phyloP scores from a whole-genome alignment of 179 eudicot genomes.

The Silene noctiflora region DNA sequence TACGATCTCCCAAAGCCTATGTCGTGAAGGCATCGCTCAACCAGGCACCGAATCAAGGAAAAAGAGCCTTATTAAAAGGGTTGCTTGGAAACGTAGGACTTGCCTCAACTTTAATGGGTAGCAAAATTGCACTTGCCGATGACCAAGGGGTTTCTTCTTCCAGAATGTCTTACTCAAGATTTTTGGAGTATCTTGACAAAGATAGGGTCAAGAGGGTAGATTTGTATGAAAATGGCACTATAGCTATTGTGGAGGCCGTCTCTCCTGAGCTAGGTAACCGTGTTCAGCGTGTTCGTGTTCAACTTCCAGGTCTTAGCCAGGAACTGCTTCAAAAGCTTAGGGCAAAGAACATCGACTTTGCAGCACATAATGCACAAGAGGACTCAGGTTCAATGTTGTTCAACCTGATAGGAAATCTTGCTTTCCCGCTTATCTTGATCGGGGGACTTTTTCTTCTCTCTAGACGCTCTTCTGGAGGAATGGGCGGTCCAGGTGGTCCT shows the following conservation, averaged over 20 bases:
- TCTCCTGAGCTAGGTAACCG: slow-evolving; percentile 96
- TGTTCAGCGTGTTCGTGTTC: slow-evolving; percentile 87
- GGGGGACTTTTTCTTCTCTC: slow-evolving; percentile 95
- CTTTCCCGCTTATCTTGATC: slow-evolving; percentile 79
- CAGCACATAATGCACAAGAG: slow-evolving; percentile 97
- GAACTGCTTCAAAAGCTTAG: slow-evolving; percentile 95
- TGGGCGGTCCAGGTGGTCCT: slow-evolving; percentile 99
- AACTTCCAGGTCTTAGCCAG: slow-evolving; percentile 97
- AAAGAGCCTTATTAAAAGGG: slow-evolving; percentile 74
- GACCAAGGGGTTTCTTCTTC: slow-evolving; percentile 94
- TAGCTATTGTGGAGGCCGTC: slow-evolving; percentile 91
- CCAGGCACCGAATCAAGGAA: slow-evolving; percentile 50
- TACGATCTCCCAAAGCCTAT: slow-evolving; percentile 39
- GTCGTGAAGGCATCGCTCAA: slow-evolving; percentile 51
- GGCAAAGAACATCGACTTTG: slow-evolving; percentile 92
- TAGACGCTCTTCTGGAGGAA: slow-evolving; percentile 80
- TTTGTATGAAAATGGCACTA: slow-evolving; percentile 89
- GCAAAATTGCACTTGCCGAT: slow-evolving; percentile 73
- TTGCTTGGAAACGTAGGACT: slow-evolving; percentile 72
- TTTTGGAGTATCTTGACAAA: slow-evolving; percentile 89
- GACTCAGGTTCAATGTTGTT: slow-evolving; percentile 75
- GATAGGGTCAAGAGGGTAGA: slow-evolving; percentile 84
- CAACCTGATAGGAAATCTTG: slow-evolving; percentile 87
- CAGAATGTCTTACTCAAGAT: slow-evolving; percentile 95
- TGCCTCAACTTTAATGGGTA: slow-evolving; percentile 47